Conservation (phyloP, 1,139 yeast genomes). For the Meyerozyma guilliermondii region DNA sequence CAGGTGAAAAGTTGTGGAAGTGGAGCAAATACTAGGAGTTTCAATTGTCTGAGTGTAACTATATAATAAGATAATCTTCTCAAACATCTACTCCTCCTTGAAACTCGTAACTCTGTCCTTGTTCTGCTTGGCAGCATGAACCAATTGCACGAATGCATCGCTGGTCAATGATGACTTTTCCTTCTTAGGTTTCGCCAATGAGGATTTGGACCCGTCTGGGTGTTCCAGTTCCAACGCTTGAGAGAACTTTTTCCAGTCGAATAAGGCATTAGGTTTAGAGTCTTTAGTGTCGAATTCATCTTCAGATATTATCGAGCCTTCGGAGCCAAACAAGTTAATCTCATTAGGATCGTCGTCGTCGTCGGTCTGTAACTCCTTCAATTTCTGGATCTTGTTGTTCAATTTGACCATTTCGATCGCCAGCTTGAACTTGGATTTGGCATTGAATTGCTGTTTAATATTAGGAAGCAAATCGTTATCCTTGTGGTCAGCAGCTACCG, state of each 20-base stretch:
- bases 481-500: conserved; percentile 41
- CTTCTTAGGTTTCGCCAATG: conserved; percentile 10
- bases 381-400: conserved; percentile 65
- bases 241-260: conserved; percentile 21
- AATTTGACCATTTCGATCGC: conserved; percentile 80
- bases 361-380: conserved; percentile 49
- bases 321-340: conserved; percentile 36
- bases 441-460: conserved; percentile 53
- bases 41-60: too few relatives aligned
- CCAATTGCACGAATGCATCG: conserved; percentile 67
- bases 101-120: conserved; percentile 51
- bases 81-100: conserved; percentile 17
- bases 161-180: conserved; percentile 18
- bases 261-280: conserved; percentile 3
- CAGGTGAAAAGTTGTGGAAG: conserved; percentile 47
- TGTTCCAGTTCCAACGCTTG: conserved; percentile 15
- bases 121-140: conserved; percentile 63
- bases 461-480: conserved; percentile 66
- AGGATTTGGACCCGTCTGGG: conserved; percentile 14
- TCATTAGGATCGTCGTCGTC: conserved; percentile 54
- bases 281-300: background rate
- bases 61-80: too few relatives aligned
- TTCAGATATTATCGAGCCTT: conserved; percentile 12
- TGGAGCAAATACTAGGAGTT: conserved; percentile 39
- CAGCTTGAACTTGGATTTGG: conserved; percentile 77